phyloP scores from a whole-genome alignment of 371 early-diverging fungal genomes.

The Mucor circinelloides region DNA sequence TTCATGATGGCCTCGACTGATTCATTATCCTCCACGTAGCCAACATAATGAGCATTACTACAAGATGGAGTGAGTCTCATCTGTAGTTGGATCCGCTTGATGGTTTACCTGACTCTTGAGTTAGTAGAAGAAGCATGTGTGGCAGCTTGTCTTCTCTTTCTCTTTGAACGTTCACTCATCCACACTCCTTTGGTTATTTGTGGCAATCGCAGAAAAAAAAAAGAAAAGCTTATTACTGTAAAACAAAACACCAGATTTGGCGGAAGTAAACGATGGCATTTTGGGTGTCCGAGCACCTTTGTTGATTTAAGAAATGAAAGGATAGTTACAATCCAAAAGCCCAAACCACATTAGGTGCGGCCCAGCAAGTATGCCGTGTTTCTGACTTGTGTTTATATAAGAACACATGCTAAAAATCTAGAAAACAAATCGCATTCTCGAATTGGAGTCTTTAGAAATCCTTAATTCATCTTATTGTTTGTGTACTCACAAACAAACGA shows the following conservation, averaged over 20 bases:
- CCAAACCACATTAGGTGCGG: too few species aligned
- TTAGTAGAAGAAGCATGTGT: conserved; percentile 18
- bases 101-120: conserved; percentile 14
- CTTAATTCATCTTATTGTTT: background rate
- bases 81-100: background rate
- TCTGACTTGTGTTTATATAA: too few species aligned
- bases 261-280: background rate
- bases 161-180: conserved; percentile 52
- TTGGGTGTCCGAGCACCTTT: conserved; percentile 14
- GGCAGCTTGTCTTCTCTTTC: conserved; percentile 42
- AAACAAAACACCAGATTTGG: background rate
- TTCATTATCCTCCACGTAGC: conserved; percentile 95
- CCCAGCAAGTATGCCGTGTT: too few species aligned
- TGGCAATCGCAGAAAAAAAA: background rate
- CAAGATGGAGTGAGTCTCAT: background rate
- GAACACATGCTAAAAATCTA: too few species aligned
- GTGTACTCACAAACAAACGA: background rate
- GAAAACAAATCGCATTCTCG: too few species aligned
- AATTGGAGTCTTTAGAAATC: too few species aligned
- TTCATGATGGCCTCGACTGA: conserved; percentile 95
- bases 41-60: conserved; percentile 90
- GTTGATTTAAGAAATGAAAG: too few species aligned
- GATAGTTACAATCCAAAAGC: too few species aligned
- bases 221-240: background rate
- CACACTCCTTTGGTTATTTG: background rate